These are phyloP conservation scores for Aspergillus candidus DNA, from an alignment of 2,329 filamentous ascomycete genomes.

Conservation along the genomic window DNA sequence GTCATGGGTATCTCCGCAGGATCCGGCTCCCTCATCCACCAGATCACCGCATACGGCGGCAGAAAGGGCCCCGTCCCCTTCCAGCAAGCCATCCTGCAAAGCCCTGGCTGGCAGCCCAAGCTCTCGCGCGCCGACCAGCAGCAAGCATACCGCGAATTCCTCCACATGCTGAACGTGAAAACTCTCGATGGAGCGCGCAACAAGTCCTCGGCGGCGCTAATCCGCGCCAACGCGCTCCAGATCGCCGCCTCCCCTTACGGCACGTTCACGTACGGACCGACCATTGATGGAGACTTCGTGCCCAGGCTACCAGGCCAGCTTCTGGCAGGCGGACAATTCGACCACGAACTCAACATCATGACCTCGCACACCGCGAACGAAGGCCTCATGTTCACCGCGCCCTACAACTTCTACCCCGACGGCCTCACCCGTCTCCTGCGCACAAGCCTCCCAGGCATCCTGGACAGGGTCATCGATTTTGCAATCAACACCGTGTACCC, in stretches of 20 bases:
- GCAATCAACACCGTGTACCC: conserved; percentile 49
- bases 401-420: conserved; percentile 21
- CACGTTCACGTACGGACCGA: conserved; percentile 41
- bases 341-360: conserved; percentile 43
- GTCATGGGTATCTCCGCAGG: conserved; percentile 44
- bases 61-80: conserved; percentile 29
- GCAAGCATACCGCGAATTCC: conserved; percentile 38
- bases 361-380: conserved; percentile 42
- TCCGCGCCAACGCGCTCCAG: conserved; percentile 42
- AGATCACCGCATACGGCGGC: conserved; percentile 50
- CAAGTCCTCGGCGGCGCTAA: conserved; percentile 35
- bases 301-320: conserved; percentile 43
- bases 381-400: conserved; percentile 38
- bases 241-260: conserved; percentile 36
- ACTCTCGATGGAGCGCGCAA: conserved; percentile 41
- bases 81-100: conserved; percentile 41
- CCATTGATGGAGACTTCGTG: conserved; percentile 47
- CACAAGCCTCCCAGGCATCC: conserved; percentile 18
- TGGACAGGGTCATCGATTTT: conserved; percentile 32
- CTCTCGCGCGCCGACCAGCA: conserved; percentile 25
- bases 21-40: conserved; percentile 50
- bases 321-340: conserved; percentile 25
- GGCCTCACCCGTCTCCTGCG: no score
- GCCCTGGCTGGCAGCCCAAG: conserved; percentile 35
- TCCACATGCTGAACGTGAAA: conserved; percentile 33